Base-by-base conservation (phyloP, 1,139 yeast genomes). In the Arxiozyma telluris region DNA sequence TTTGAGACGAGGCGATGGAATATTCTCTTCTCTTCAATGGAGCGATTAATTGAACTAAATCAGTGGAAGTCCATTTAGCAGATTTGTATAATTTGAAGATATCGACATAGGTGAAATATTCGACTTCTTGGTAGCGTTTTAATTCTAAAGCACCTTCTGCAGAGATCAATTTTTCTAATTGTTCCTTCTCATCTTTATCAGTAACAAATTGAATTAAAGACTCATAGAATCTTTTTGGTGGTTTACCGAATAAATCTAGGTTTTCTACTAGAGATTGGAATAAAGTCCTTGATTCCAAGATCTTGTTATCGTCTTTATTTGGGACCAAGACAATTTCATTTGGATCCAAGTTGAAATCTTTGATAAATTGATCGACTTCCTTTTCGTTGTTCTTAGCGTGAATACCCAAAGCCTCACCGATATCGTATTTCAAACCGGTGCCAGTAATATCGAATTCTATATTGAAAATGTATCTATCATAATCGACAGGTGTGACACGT, bases 1-100 rank as follows among this genome's bases (percentile, higher is more conserved):
- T 87, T 73, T 93, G 98, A 41, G 98, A 91, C 1, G 97, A 90
- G 4, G 98, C 98, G 72, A 93, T 93, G n/a, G 98, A 91, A 70
- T 93, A 93, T 73, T 93, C 98, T 76, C 98, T 87, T 76, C 98
- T 85, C 77, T 93, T 93, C 70, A 91, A 78, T 34, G 96, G 94
- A 25, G 95, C 80, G 62, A 93, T 80, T 55, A 91, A 73, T 63
- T 79, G 79, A 42, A 84, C 81, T 64, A 93, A 78, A 46, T 87
- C 90, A 54, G 78, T 78, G 57, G 87, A 75, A n/a, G 81, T 65
- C 25, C 97, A 97, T 70, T 84, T 83, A 39, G 94, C 96, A 54
- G 94, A 84, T 61, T 81, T 76, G 77, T 87, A 93, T 66, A 87
- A 83, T 61, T 81, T 82, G 61, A 91, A 79, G 59, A 90, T 78